Evolutionary conservation across 352 stramenopile species (phyloP), one percentile per base, ranked within the genome.

Genomic region (Albugo candida): DNA sequence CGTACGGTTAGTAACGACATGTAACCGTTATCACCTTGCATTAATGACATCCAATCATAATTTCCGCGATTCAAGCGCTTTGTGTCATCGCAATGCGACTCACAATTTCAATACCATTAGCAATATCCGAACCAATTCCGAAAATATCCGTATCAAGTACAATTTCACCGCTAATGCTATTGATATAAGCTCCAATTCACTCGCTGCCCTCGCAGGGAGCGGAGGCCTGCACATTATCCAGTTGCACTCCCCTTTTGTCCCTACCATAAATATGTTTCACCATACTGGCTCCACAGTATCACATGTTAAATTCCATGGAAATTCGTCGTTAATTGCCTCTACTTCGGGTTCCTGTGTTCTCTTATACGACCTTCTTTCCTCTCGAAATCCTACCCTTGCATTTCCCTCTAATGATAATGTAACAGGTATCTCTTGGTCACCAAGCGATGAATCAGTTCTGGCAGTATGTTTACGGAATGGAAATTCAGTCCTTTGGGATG

Each of bases 401-500:
- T 8, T 19, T 19, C 38, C 17, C 8, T 10, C 38, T 43, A 10
- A 8, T 8, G 8, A 19, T 43, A 19, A 24, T 1, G 73, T 92
- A 35, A 86, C 62, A 52, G 78, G 88, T 46, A 53, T 88, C 8
- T 61, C 69, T 16, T 92, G 78, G 78, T 82, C 70, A 1, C 73
- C 70, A 0, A 68, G 65, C 35, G 73, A 83, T 49, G 73, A 75
- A 21, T 77, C 62, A 39, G 48, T 88, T 37, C 58, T 92, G 36
- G 78, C 78, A n/a, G 84, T 75, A 13, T 81, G 70, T 54, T 81
- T 72, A 4, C 72, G 70, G 5, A 76, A 88, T 55, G 67, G 68
- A 8, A 85, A 81, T 61, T 85, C 76, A 19, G 60, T 84, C 41
- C 34, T 92, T 35, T 92, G 78, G 78, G 78, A 91, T 49, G 61